A percentile compares a stretch with the other conserved stretches of the same genome.
Conservation (phyloP, 2,329 filamentous ascomycete species). For the Salinomyces thailandicus region DNA sequence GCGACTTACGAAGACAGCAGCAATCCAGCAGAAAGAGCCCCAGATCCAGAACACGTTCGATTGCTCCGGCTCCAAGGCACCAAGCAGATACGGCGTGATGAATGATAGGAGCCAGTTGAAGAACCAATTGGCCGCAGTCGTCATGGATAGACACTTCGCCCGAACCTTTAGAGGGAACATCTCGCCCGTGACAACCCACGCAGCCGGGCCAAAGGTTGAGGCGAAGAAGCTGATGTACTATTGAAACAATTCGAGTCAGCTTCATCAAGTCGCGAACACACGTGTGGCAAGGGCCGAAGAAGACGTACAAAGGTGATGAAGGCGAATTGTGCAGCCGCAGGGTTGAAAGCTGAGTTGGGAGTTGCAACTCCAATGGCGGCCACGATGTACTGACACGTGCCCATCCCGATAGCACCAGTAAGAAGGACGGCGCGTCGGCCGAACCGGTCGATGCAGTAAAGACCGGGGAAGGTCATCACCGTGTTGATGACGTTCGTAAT, state of each 20-base stretch:
- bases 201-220: slow-evolving; percentile 13
- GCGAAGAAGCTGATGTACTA: slow-evolving; percentile 37
- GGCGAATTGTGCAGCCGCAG: slow-evolving; percentile 25
- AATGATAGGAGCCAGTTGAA: slow-evolving; percentile 23
- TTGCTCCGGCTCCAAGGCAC: slow-evolving; percentile 48
- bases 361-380: slow-evolving; percentile 43
- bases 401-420: slow-evolving; percentile 66
- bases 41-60: slow-evolving; percentile 51
- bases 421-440: slow-evolving; percentile 65
- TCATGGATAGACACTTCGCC: slow-evolving; percentile 29
- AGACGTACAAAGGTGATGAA: slow-evolving; percentile 28
- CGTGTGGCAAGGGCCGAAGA: no score
- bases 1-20: slow-evolving; percentile 26
- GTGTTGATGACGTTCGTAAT: slow-evolving; percentile 67
- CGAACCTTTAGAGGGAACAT: slow-evolving; percentile 27
- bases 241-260: slow-evolving; percentile 74
- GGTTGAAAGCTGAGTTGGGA: slow-evolving; percentile 26
- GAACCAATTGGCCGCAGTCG: slow-evolving; percentile 38
- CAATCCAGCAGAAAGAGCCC: slow-evolving; percentile 26
- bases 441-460: slow-evolving; percentile 58
- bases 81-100: slow-evolving; percentile 48
- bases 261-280: no score
- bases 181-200: slow-evolving; percentile 42
- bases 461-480: slow-evolving; percentile 60
- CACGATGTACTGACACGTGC: slow-evolving; percentile 39